Conservation (phyloP, 2,329 filamentous ascomycete species). For the Fusarium luffae region DNA sequence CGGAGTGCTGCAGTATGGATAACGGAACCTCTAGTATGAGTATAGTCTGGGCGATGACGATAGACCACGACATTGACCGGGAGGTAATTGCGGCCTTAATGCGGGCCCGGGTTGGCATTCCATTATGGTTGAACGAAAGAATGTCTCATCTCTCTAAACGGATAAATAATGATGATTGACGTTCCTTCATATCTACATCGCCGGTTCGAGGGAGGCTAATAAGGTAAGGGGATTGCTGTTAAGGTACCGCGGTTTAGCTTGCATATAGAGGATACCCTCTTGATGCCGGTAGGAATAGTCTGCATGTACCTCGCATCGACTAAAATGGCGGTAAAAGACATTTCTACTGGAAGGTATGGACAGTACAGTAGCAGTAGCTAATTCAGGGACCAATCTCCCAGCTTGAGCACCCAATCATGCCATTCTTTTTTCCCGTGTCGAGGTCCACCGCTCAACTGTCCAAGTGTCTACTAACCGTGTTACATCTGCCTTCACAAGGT, state of each 20-base stretch:
- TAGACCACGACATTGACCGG: conserved; percentile 1
- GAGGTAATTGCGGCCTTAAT: conserved; percentile 25
- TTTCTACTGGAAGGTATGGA: conserved; percentile 15
- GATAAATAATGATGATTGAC: conserved; percentile 29
- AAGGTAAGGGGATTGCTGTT: conserved; percentile 30
- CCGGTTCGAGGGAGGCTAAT: conserved; percentile 27
- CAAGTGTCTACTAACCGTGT: conserved; percentile 9
- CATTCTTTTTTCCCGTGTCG: neutral
- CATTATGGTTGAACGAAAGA: conserved; percentile 8
- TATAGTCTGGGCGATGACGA: conserved; percentile 15
- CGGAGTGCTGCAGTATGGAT: neutral
- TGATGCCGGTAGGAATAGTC: conserved; percentile 6
- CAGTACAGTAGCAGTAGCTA: conserved; percentile 15
- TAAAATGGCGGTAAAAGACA: conserved; percentile 38
- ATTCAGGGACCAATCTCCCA: conserved; percentile 36
- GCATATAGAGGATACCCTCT: conserved; percentile 32
- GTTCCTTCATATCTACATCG: conserved; percentile 35
- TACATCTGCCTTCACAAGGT: conserved; percentile 19
- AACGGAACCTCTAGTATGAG: conserved; percentile 15
- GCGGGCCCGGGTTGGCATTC: conserved; percentile 23
- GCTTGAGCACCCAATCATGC: conserved; percentile 24
- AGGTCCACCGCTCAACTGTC: conserved; percentile 21
- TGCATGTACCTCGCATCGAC: conserved; percentile 17
- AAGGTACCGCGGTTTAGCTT: conserved; percentile 23
- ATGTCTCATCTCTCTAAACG: conserved; percentile 31